Evolutionary conservation across 768 basidiomycete species (phyloP).

Genomic region (Lentinus brumalis): DNA sequence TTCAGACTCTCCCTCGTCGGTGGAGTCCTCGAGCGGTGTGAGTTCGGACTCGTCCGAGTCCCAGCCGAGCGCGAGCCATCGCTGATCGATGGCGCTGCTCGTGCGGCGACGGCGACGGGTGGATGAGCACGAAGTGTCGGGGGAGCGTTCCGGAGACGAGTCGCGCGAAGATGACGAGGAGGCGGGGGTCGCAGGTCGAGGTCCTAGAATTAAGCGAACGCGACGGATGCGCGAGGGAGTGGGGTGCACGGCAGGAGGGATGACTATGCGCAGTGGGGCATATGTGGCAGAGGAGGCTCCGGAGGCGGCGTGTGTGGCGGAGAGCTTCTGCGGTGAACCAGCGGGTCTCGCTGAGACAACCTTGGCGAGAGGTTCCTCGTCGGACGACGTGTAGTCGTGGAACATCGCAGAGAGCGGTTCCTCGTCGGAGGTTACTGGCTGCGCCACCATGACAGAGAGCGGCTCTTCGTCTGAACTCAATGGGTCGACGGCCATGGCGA

Average conservation of each 20-base stretch:
- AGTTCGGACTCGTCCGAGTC: conserved; percentile 29
- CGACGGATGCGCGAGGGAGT: neutral
- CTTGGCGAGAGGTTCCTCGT: neutral
- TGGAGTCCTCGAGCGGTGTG: conserved; percentile 26
- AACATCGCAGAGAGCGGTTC: neutral
- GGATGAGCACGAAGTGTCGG: neutral
- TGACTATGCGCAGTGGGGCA: neutral
- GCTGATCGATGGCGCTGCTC: neutral
- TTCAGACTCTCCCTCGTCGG: conserved; percentile 18
- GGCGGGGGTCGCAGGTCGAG: neutral
- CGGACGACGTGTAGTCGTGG: neutral
- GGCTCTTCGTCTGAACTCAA: neutral
- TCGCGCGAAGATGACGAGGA: neutral
- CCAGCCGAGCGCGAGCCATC: conserved; percentile 7
- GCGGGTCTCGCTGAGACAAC: neutral
- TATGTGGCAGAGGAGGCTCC: neutral
- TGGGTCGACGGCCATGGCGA: neutral
- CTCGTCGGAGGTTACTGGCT: neutral
- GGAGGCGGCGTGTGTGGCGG: too few species aligned
- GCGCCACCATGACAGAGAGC: neutral
- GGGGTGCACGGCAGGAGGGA: neutral
- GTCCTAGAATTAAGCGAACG: neutral
- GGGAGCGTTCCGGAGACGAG: neutral
- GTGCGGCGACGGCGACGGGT: neutral
- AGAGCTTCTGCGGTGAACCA: too few species aligned